Base-by-base conservation (phyloP, 495 filamentous ascomycete species). In the Amorphotheca resinae region DNA sequence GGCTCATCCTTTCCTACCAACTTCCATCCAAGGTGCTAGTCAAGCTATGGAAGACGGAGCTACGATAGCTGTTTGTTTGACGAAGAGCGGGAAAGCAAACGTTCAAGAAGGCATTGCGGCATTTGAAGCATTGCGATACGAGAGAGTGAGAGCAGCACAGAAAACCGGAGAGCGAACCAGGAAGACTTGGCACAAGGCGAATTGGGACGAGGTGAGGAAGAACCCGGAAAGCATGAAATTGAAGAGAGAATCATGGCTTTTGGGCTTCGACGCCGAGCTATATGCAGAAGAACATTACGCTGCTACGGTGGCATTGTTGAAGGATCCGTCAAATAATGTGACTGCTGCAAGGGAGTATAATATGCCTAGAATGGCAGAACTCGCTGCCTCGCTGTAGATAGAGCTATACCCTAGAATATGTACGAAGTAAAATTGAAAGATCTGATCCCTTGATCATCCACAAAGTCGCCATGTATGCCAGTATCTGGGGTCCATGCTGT, bases 31-130 rank as follows among this genome's bases (percentile, higher is more conserved):
- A 46, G 82, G 82, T 0, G 82, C 77, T 0, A 80, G 73, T 22
- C 76, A 83, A 51, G 77, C 80, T 0, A 76, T 86, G 48, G 82
- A 87, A 50, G 82, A 86, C 55, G 82, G 73, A 1, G 72, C 74
- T 1, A 75, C 74, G 1, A 55, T 86, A 4, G 80, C 80, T 4
- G 68, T 76, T 5, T 79, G 73, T 39, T 61, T 87, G 41, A 62
- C 67, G 48, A 57, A 66, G 21, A 50, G 55, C 9, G 61, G 59
- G 4, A 61, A 60, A 17, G 44, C 34, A 1, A 55, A 63, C 25
- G 61, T 72, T 5, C 65, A 61, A 11, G 62, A 61, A 31, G 69
- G 66, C 3, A 49, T 72, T 3, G 53, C 57, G 1, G 62, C 63
- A 3, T 73, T 67, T 45, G 64, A 74, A 47, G 64, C 64, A 2